Percentiles rank a stretch among this genome's conserved stretches.
Conservation (phyloP, 1,284 basidiomycete species). For the Boletus hoseneyae region DNA sequence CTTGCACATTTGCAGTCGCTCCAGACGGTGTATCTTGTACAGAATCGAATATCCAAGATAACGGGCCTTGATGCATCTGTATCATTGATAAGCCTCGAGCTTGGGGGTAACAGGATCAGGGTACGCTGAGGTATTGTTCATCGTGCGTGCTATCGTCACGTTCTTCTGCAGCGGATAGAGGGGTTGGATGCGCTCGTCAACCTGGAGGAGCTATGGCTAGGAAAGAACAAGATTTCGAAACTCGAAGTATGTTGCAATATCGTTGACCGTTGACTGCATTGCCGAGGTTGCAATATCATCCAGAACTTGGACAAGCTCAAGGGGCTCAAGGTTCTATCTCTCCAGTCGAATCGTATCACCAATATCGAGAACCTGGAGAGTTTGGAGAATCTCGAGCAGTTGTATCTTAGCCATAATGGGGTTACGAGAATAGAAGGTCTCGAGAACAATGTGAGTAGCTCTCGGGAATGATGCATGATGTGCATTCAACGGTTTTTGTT, state of each 20-base stretch:
- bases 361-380: slow-evolving; percentile 79
- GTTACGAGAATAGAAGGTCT: slow-evolving; percentile 83
- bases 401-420: slow-evolving; percentile 96
- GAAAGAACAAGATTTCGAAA: slow-evolving; percentile 94
- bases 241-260: slow-evolving; percentile 53
- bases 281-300: slow-evolving; percentile 1
- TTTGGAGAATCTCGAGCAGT: slow-evolving; percentile 76
- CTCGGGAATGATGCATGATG: not conserved
- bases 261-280: not conserved
- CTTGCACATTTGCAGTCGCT: slow-evolving; percentile 60
- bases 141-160: not conserved
- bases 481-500: not conserved
- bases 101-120: slow-evolving; percentile 90
- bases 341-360: slow-evolving; percentile 94
- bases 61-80: slow-evolving; percentile 56
- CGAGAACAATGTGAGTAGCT: slow-evolving; percentile 67
- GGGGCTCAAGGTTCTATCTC: slow-evolving; percentile 76
- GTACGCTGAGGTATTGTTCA: slow-evolving; percentile 38
- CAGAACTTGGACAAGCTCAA: slow-evolving; percentile 63
- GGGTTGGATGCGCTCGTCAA: slow-evolving; percentile 79
- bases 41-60: slow-evolving; percentile 90
- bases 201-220: slow-evolving; percentile 92
- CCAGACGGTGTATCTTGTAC: slow-evolving; percentile 88
- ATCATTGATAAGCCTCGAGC: slow-evolving; percentile 79
- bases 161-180: slow-evolving; percentile 70